Base-by-base conservation (phyloP, 257 asterid species). In the Pogostemon cablin region DNA sequence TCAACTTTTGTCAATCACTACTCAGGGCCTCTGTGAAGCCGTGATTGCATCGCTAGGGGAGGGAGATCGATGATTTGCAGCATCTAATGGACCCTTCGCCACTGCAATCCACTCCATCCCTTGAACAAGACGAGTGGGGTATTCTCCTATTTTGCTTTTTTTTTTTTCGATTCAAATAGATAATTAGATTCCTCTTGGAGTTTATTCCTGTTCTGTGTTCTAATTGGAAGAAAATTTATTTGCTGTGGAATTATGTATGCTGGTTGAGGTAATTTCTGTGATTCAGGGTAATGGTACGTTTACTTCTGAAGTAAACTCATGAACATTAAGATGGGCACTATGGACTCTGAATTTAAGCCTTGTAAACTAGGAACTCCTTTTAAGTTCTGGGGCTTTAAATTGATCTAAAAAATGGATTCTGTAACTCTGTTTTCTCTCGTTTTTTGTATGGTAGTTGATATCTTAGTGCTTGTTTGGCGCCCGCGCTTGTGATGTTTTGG, bases 121-220 rank as follows among this genome's bases (percentile, higher is more conserved):
- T 54, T 43, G 86, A 85, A 71, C 90, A 84, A 69, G 89, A 90
- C 20, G 96, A 87, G 82, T 83, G 85, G 87, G 83, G 77, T 78
- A 52, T 58, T 67, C 35, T 46, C 6, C 39, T 15, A 11, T 40
- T 59, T 37, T 55, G 1, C 58, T 5, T 55, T 5, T 7, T 25
- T 38, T 49, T 62, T 50, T 63, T 8, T 32, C 43, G 5, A n/a
- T 60, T 77, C 10, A 4, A 20, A 39, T 2, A 17, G 38, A 34
- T 34, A 42, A 2, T 34, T 53, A 2, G 1, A 15, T 0, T 34
- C 9, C 15, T 34, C 32, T 43, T 15, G 6, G 37, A 4, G n/a
- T 54, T 47, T n/a, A 8, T 72, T 25, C 7, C 1, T 34, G 3
- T 55, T 41, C 2, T 12, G 3, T 57, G 55, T 20, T 34, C 3